A percentile compares a stretch with the other conserved stretches of the same genome.
These are phyloP conservation scores for Guyanaporus albipodus DNA, from an alignment of 768 basidiomycete species.

Conservation along the genomic window DNA sequence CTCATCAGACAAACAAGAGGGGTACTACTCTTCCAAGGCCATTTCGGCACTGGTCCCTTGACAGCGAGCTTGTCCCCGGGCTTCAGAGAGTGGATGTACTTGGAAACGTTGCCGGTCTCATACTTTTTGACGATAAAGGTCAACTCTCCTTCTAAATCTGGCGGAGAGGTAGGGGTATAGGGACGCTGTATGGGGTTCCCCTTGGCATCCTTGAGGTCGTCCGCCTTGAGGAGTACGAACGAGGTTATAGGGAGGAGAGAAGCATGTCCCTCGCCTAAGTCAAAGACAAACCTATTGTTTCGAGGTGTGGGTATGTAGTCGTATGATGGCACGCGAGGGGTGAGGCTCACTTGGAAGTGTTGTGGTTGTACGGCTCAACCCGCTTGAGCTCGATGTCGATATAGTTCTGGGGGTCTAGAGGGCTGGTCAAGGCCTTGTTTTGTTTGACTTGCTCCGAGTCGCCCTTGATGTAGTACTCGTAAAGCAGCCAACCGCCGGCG, in stretches of 20 bases:
- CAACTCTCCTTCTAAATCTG: slow-evolving; percentile 72
- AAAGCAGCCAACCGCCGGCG: slow-evolving; percentile 41
- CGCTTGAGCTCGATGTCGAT: slow-evolving; percentile 80
- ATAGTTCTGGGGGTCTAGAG: slow-evolving; percentile 72
- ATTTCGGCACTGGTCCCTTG: slow-evolving; percentile 91
- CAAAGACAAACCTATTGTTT: slow-evolving; percentile 64
- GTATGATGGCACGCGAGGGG: neutral
- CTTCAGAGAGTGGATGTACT: slow-evolving; percentile 76
- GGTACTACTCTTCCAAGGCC: slow-evolving; percentile 70
- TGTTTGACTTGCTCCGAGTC: slow-evolving; percentile 36
- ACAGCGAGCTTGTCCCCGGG: slow-evolving; percentile 78
- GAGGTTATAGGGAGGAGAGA: slow-evolving; percentile 78
- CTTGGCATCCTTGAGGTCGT: slow-evolving; percentile 66
- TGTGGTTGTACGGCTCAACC: slow-evolving; percentile 88
- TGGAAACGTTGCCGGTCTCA: slow-evolving; percentile 78
- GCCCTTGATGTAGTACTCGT: slow-evolving; percentile 45
- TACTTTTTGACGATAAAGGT: slow-evolving; percentile 83
- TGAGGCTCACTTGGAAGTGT: slow-evolving; percentile 72
- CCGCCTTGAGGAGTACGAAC: slow-evolving; percentile 72
- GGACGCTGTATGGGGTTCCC: slow-evolving; percentile 88
- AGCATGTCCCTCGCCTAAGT: slow-evolving; percentile 72
- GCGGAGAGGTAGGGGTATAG: slow-evolving; percentile 87
- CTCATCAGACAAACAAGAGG: neutral
- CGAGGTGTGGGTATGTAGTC: neutral
- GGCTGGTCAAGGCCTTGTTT: slow-evolving; percentile 49